Percentiles rank a stretch among this genome's conserved stretches.
These are phyloP conservation scores for Carex cristatella DNA, from an alignment of 176 grass and related monocot species.

Conservation along the genomic window DNA sequence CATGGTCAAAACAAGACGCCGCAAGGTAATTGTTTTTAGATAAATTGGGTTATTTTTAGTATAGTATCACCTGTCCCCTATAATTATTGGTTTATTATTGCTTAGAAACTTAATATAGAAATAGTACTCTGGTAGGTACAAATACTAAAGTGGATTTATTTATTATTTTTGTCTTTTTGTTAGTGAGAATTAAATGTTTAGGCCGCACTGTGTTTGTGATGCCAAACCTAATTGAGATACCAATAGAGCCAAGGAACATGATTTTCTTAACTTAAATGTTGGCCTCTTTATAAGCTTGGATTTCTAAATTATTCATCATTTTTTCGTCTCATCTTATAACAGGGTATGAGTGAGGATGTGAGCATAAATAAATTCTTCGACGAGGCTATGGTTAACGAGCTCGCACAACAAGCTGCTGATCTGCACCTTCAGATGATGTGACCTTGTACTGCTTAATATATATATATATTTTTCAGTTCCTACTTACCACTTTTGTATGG, in stretches of 20 bases:
- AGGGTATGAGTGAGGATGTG: slow-evolving; percentile 99
- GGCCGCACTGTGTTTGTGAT: neutral
- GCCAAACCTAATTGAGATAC: neutral
- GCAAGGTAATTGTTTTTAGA: slow-evolving; percentile 26
- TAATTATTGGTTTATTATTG: neutral
- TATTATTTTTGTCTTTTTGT: neutral
- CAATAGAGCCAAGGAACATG: slow-evolving; percentile 20
- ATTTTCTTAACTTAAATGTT: neutral
- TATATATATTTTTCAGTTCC: neutral
- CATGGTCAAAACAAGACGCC: slow-evolving; percentile 90
- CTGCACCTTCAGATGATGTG: slow-evolving; percentile 87
- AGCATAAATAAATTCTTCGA: slow-evolving; percentile 93
- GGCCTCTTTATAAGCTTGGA: neutral
- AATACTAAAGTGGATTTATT: neutral
- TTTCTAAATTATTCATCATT: slow-evolving; percentile 15
- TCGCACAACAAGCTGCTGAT: slow-evolving; percentile 91
- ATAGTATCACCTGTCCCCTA: neutral
- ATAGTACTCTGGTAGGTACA: neutral
- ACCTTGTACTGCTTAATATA: neutral
- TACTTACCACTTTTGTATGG: neutral
- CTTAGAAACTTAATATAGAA: neutral
- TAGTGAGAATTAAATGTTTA: neutral
- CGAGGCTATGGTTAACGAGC: slow-evolving; percentile 79
- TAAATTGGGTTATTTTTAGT: neutral
- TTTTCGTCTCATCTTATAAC: neutral